Percentiles rank a stretch among this genome's conserved stretches.
phyloP scores from a whole-genome alignment of 2,329 filamentous ascomycete species.

The Claviceps pazoutovae region DNA sequence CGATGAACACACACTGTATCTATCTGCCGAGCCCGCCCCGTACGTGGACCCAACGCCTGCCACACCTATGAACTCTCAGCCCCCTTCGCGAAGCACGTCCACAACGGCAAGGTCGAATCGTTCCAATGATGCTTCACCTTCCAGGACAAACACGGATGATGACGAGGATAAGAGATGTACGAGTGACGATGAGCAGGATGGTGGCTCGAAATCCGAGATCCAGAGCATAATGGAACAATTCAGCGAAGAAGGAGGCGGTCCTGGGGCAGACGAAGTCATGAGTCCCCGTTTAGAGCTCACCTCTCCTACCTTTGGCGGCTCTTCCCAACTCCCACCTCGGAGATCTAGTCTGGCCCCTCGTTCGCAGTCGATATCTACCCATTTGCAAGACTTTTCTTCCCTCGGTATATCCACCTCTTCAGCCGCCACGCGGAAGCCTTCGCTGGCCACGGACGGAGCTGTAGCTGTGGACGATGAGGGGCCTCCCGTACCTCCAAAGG shows the following conservation, averaged over 20 bases:
- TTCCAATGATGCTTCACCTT: conserved; percentile 34
- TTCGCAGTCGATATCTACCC: conserved; percentile 34
- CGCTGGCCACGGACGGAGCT: conserved; percentile 23
- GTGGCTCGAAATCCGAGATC: conserved; percentile 69
- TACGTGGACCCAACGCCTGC: conserved; percentile 47
- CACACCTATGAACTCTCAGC: conserved; percentile 40
- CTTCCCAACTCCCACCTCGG: conserved; percentile 61
- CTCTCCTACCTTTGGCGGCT: conserved; percentile 58
- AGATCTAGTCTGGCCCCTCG: conserved; percentile 75
- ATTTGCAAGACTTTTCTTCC: conserved; percentile 33
- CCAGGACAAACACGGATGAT: conserved; percentile 37
- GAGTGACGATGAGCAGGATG: conserved; percentile 52
- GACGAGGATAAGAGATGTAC: conserved; percentile 44
- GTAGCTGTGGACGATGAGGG: conserved; percentile 29
- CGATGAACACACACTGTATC: conserved; percentile 23
- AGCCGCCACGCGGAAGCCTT: conserved; percentile 21
- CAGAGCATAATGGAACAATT: conserved; percentile 98
- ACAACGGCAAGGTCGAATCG: conserved; percentile 34
- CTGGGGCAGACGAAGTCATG: conserved; percentile 74
- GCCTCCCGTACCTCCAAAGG: conserved; percentile 47
- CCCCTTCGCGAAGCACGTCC: conserved; percentile 45
- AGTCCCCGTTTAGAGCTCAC: conserved; percentile 73
- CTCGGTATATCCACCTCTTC: conserved; percentile 27
- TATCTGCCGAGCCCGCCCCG: conserved; percentile 31
- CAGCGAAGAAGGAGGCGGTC: conserved; percentile 56